Evolutionary conservation across 352 stramenopile genomes (phyloP).

Genomic region (Phytophthora quininea): DNA sequence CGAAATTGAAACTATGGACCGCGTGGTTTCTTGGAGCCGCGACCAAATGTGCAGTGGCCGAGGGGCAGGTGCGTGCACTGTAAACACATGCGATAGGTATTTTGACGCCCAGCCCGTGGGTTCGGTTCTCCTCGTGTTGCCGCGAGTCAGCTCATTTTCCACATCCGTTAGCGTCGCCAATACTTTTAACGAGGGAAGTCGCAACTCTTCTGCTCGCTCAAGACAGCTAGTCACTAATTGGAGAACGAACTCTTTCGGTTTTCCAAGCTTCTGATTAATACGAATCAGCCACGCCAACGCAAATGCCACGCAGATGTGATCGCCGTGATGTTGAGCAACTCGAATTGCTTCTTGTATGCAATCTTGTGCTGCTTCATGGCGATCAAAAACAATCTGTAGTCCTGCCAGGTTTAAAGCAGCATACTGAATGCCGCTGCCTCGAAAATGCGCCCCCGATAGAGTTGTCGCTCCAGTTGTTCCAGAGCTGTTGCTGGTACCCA

Average conservation of each 20-base stretch:
- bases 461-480: conserved; percentile 2
- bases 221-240: conserved; percentile 59
- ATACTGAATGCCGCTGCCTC: conserved; percentile 87
- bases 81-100: conserved; percentile 42
- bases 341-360: conserved; percentile 93
- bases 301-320: conserved; percentile 93
- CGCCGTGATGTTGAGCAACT: conserved; percentile 92
- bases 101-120: conserved; percentile 13
- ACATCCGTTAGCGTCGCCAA: conserved; percentile 52
- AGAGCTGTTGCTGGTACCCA: conserved; percentile 15
- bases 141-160: conserved; percentile 55
- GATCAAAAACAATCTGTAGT: conserved; percentile 87
- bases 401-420: conserved; percentile 89
- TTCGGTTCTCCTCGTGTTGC: conserved; percentile 20
- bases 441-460: conserved; percentile 45
- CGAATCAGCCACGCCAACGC: conserved; percentile 89
- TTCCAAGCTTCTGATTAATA: conserved; percentile 66
- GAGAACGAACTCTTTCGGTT: conserved; percentile 54
- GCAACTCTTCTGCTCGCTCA: conserved; percentile 63
- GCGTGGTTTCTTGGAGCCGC: conserved; percentile 37
- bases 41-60: conserved; percentile 55
- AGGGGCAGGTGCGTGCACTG: conserved; percentile 34
- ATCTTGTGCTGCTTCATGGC: conserved; percentile 74
- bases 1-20: conserved; percentile 31
- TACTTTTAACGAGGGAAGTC: conserved; percentile 56